Base-by-base conservation (phyloP, 176 grass and related monocot genomes). In the Miscanthus lutarioriparius region DNA sequence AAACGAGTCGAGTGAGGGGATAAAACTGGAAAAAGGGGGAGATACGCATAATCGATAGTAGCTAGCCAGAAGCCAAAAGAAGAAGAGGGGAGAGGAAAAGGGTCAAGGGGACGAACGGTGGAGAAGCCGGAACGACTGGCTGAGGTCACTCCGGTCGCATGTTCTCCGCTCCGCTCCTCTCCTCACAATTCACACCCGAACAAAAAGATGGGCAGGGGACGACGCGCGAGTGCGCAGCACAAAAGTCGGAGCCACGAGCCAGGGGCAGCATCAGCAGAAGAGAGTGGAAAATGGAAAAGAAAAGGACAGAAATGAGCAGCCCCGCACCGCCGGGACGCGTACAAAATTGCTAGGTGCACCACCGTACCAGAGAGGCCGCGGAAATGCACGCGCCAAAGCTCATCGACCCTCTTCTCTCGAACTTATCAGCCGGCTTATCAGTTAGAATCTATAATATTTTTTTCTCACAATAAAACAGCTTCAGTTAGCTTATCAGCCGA, bases 181-280 rank as follows among this genome's bases (percentile, higher is more conserved):
- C 84, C 84, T 83, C 89, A 87, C 80, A 83, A 41, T 75, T 70
- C 84, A 84, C 89, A 80, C 84, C 84, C 89, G 28, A 90, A 83
- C 89, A 80, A 83, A 86, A 86, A 78, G 72, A 64, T 16, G 47
- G 39, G 49, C 68, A 40, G 33, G 3, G 69, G 15, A 17, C 58
- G 38, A 70, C 49, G 49, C 2, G 49, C 49, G 45, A 47, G 44
- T 13, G 44, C 70, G 58, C 0, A 49, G 38, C 70, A 80, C 1
- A 49, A 63, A 76, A 25, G n/a, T 28, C 53, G 48, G 54, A 64
- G 76, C 16, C 25, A 51, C 26, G 59, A 70, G 12, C 13, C 3
- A 15, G 8, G 23, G 33, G 33, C 48, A 19, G 1, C 47, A 48
- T 15, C 47, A 16, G 47, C 1, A 51, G n/a, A 10, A 25, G 25